Conservation (phyloP, 495 filamentous ascomycete genomes). For the Penicillium fimorum region DNA sequence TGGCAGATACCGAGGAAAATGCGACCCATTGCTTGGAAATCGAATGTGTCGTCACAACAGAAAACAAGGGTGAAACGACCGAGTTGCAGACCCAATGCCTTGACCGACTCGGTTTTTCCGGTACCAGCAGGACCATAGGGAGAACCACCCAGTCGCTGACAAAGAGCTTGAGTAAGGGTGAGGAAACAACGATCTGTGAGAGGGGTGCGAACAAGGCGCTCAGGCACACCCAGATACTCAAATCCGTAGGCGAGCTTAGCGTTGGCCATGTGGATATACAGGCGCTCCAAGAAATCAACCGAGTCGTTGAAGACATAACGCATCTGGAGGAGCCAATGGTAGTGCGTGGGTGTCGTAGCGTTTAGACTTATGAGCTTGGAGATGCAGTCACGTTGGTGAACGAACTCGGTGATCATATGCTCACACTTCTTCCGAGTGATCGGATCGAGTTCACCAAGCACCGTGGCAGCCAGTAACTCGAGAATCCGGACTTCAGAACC, state of each 20-base stretch:
- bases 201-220: constrained; percentile 92
- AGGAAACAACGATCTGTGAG: constrained; percentile 98
- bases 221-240: constrained; percentile 94
- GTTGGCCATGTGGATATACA: constrained; percentile 96
- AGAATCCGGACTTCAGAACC: constrained; percentile 78
- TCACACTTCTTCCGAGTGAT: constrained; percentile 94
- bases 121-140: constrained; percentile 97
- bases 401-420: constrained; percentile 97
- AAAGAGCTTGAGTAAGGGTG: constrained; percentile 92
- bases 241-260: constrained; percentile 94
- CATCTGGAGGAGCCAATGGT: constrained; percentile 96
- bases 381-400: constrained; percentile 92
- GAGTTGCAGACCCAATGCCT: constrained; percentile 92
- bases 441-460: constrained; percentile 85
- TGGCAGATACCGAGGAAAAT: constrained; percentile 99
- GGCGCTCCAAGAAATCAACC: constrained; percentile 74
- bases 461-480: constrained; percentile 76
- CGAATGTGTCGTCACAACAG: constrained; percentile 98
- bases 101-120: constrained; percentile 99
- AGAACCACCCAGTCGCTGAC: constrained; percentile 91
- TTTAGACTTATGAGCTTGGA: constrained; percentile 73
- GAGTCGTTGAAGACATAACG: constrained; percentile 85
- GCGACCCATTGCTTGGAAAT: constrained; percentile 98
- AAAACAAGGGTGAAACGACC: constrained; percentile 98
- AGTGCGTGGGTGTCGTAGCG: constrained; percentile 76